A percentile compares a stretch with the other conserved stretches of the same genome.
Conservation (phyloP, 2,329 filamentous ascomycete genomes). For the Penicillium sp. region DNA sequence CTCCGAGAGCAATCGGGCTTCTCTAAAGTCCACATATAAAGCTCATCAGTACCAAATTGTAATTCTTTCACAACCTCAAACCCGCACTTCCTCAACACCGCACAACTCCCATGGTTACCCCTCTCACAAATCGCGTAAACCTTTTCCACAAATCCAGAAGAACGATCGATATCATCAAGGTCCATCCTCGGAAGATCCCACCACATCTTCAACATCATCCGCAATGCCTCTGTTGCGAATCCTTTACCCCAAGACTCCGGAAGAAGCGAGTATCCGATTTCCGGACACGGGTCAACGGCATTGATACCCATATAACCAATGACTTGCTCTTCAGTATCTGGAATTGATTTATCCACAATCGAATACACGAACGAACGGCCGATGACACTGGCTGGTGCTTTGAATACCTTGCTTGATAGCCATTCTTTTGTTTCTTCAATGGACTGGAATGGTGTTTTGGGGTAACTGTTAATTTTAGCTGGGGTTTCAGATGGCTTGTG, state of each 20-base stretch:
- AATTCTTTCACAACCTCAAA: slow-evolving; percentile 13
- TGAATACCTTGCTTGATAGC: slow-evolving; percentile 23
- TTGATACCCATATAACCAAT: slow-evolving; percentile 28
- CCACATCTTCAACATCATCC: slow-evolving; percentile 25
- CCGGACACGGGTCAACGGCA: slow-evolving; percentile 16
- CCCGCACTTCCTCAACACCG: slow-evolving; percentile 26
- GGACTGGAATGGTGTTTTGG: slow-evolving; percentile 22
- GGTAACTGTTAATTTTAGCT: slow-evolving; percentile 16
- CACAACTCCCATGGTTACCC: slow-evolving; percentile 15
- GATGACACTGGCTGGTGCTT: slow-evolving; percentile 17
- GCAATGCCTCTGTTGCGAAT: slow-evolving; percentile 28
- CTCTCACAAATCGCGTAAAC: slow-evolving; percentile 23
- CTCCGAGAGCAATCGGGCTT: background rate
- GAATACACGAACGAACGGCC: slow-evolving; percentile 24
- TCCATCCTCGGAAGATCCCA: slow-evolving; percentile 20
- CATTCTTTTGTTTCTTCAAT: slow-evolving; percentile 25
- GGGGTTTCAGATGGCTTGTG: background rate
- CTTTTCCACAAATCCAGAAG: slow-evolving; percentile 9
- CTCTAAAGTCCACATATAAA: slow-evolving; percentile 14
- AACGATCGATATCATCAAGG: background rate
- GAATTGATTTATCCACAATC: slow-evolving; percentile 20
- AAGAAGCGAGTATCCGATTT: slow-evolving; percentile 28
- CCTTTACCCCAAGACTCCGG: slow-evolving; percentile 28
- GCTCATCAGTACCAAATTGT: slow-evolving; percentile 8
- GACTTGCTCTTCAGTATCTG: slow-evolving; percentile 8